Evolutionary conservation across 352 stramenopile species (phyloP), one percentile per base, ranked within the genome.

Genomic region (Halophytophthora batemanensis): DNA sequence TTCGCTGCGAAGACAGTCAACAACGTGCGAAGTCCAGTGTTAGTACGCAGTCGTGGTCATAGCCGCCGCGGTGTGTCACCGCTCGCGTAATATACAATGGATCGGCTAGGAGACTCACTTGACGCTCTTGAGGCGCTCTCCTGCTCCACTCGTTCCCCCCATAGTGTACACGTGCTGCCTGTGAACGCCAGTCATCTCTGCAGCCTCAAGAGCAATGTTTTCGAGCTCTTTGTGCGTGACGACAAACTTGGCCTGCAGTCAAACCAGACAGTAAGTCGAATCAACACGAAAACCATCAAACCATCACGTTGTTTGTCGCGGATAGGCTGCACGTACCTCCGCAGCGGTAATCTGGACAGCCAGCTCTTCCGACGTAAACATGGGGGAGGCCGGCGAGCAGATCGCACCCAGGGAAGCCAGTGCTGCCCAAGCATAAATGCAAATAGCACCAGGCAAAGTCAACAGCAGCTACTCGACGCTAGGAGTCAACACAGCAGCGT

Each of bases 311-410:
- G 4, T 31, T 4, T 31, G 25, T 31, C 25, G 25, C 8, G 25
- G 8, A 31, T 31, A 8, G 25, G 8, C 25, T 8, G 4, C 25
- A 31, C 45, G 23, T 65, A 74, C 66, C 14, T 82, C 82, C 6
- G 77, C 49, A 10, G 56, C 54, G 15, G 59, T 67, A 11, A 72
- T 54, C 54, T 89, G 78, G 4, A 61, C 43, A 13, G 74, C 66
- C 28, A 90, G 52, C 35, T 90, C 78, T 11, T 69, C 48, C 0
- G 64, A 47, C 2, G 62, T 49, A 34, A 87, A 84, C 70, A 85
- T 74, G 1, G 74, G 76, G 39, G 78, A 85, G 25, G 71, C 62
- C n/a, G 74, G 71, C 18, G 76, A 86, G 56, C 73, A 78, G 3
- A 86, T 61, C 0, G 61, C 74, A 2, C 78, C 78, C 0, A 90